Evolutionary conservation across 306 rosid genomes (phyloP).

Genomic region (Gynostemma pentaphyllum): DNA sequence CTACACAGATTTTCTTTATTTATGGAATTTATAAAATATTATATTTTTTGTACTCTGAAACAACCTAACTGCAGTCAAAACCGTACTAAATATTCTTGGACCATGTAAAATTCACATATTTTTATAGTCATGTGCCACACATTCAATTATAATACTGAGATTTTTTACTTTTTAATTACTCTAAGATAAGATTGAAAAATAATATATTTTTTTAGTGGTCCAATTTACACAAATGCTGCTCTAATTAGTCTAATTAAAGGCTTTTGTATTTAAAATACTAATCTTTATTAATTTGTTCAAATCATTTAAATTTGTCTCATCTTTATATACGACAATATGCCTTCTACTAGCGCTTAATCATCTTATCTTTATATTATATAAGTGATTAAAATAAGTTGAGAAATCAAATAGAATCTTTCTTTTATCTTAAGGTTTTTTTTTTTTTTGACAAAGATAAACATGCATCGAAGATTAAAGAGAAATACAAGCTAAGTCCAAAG

Average conservation of each 20-base stretch:
- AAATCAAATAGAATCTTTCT: not conserved
- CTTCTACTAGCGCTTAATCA: constrained; percentile 8
- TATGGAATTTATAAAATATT: not conserved
- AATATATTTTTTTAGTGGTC: constrained; percentile 7
- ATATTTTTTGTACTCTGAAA: not conserved
- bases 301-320: constrained; percentile 6
- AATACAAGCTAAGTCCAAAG: too few species aligned
- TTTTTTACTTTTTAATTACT: constrained; percentile 2
- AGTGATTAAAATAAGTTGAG: not conserved
- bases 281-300: not conserved
- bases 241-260: too few species aligned
- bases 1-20: constrained; percentile 6
- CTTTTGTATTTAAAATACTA: not conserved
- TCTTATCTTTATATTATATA: not conserved
- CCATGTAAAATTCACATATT: constrained; percentile 9
- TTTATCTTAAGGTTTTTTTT: too few species aligned
- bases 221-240: not conserved
- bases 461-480: too few species aligned
- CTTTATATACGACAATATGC: not conserved
- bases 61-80: not conserved
- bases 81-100: constrained; percentile 2
- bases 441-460: too few species aligned
- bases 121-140: constrained; percentile 10
- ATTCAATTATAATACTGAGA: not conserved
- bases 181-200: not conserved